Percentiles rank a stretch among this genome's conserved stretches.
phyloP scores from a whole-genome alignment of 1,284 basidiomycete genomes.

The Apiotrichum akiyoshidainum region DNA sequence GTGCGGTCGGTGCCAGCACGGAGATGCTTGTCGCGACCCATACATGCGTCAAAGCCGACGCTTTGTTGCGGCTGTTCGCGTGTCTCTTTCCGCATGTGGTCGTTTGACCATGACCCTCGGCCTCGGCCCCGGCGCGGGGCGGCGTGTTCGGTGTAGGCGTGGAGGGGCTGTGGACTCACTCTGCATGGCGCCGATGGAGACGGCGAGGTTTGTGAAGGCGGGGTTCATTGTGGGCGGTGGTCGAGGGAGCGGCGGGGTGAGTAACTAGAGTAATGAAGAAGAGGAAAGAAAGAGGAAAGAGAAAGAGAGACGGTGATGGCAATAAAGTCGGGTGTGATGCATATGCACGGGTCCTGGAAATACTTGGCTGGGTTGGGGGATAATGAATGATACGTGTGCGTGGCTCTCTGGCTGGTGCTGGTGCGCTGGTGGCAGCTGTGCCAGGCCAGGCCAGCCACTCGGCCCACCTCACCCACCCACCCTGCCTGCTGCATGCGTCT shows the following conservation, averaged over 20 bases:
- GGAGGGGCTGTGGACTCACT: conserved; percentile 51
- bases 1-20: too few species aligned
- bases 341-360: conserved; percentile 11
- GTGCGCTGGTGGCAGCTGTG: too few species aligned
- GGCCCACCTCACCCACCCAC: too few species aligned
- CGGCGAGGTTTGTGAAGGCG: conserved; percentile 64
- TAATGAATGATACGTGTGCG: too few species aligned
- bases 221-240: conserved; percentile 37
- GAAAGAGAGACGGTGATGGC: not conserved
- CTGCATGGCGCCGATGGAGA: conserved; percentile 89
- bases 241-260: conserved; percentile 1
- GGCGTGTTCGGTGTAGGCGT: too few species aligned
- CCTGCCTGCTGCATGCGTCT: too few species aligned
- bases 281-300: not conserved
- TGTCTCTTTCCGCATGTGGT: too few species aligned
- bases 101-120: not conserved
- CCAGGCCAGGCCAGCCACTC: too few species aligned
- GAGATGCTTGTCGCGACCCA: too few species aligned
- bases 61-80: too few species aligned
- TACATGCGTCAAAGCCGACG: too few species aligned
- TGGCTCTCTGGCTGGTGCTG: too few species aligned
- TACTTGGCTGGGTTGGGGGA: not conserved
- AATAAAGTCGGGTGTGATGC: not conserved
- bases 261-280: conserved; percentile 1
- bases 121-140: not conserved